Evolutionary conservation across 805 yeast species (phyloP), one percentile per base, ranked within the genome.

Genomic region (Saccharomycopsis fermentans): DNA sequence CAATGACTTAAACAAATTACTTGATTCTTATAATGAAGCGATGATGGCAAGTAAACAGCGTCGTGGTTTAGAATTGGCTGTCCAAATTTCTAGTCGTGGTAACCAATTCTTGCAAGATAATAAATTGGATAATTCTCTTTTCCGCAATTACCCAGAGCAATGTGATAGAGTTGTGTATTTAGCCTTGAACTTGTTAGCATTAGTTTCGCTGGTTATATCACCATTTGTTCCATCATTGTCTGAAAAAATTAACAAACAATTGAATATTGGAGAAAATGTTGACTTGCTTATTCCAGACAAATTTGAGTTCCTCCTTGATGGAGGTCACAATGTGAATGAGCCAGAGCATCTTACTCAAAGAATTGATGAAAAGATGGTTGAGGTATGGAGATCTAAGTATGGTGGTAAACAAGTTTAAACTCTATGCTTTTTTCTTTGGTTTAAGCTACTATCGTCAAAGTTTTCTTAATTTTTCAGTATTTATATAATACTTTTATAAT

Each of bases 81-180:
- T 94, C 97, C 78, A 87, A 35, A 76, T 94, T 59, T 87, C 96
- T 59, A 82, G 96, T 21, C 83, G 96, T 67, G 99, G 99, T 73
- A 94, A 94, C 74, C 87, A 79, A 71, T 94, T 92, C 79, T 80
- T 94, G 71, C 99, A 94, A 75, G 99, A 92, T 55, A 90, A 91
- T 76, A 91, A 91, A 74, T 80, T 94, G 67, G 98, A 92, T 73
- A 94, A 94, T 78, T 77, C 87, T 9, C 77, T 91, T 64, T 89
- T 83, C 72, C 81, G 82, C 58, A 82, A 89, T 67, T 70, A 74
- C 54, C 96, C 97, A 51, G 88, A 80, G 36, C 83, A 82, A 67
- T 81, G 96, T 14, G 97, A 90, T 68, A 96, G 96, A 2, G 96
- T 92, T 56, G 87, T 94, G 58, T 96, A 88, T 63, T 86, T 89